These are phyloP conservation scores for Xylaria intraflava DNA, from an alignment of 495 filamentous ascomycete genomes.

Conservation along the genomic window DNA sequence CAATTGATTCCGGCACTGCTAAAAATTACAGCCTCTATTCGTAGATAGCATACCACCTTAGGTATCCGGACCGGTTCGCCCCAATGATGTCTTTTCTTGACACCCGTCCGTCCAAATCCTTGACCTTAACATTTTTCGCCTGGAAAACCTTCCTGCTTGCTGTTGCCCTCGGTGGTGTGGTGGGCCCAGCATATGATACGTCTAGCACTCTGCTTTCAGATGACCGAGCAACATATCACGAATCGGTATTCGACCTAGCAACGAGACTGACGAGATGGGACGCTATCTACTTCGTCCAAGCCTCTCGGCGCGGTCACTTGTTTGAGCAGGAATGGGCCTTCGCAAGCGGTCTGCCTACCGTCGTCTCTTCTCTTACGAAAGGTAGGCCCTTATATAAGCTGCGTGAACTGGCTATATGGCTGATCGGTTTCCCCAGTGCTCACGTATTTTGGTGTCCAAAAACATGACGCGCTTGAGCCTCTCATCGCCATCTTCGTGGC, in stretches of 20 bases:
- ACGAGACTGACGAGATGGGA: slow-evolving; percentile 79
- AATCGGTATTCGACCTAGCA: slow-evolving; percentile 43
- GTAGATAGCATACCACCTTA: background rate
- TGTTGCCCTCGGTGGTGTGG: slow-evolving; percentile 52
- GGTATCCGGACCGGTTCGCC: background rate
- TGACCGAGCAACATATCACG: slow-evolving; percentile 42
- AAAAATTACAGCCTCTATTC: background rate
- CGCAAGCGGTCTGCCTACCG: slow-evolving; percentile 56
- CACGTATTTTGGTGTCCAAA: slow-evolving; percentile 9
- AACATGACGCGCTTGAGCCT: slow-evolving; percentile 24
- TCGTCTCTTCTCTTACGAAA: slow-evolving; percentile 35
- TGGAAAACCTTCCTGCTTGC: slow-evolving; percentile 73
- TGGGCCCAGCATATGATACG: slow-evolving; percentile 82
- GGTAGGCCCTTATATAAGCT: slow-evolving; percentile 16
- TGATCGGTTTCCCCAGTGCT: slow-evolving; percentile 12
- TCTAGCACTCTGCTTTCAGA: slow-evolving; percentile 60
- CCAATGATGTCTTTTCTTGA: slow-evolving; percentile 16
- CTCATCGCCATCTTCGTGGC: slow-evolving; percentile 58
- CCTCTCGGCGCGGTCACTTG: slow-evolving; percentile 63
- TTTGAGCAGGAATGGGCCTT: slow-evolving; percentile 99
- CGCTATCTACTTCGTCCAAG: slow-evolving; percentile 74
- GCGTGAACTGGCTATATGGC: background rate
- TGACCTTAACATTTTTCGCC: slow-evolving; percentile 35
- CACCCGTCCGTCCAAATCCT: slow-evolving; percentile 22
- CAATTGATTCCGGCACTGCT: too few species aligned